Evolutionary conservation across 345 rosid genomes (phyloP).

Genomic region (Eucalyptus victrix): DNA sequence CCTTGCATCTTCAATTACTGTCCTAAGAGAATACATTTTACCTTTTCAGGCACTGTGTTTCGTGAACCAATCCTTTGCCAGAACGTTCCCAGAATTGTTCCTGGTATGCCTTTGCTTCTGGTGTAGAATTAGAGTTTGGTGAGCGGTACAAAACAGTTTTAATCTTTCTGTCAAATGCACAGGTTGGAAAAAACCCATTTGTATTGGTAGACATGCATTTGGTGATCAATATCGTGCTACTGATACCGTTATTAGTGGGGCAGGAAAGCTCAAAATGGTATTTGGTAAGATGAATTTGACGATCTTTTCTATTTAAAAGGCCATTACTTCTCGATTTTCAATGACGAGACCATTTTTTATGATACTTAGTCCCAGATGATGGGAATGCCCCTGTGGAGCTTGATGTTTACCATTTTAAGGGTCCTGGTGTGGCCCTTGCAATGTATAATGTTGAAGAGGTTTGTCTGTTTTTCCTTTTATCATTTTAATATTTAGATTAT

Average conservation of each 20-base stretch:
- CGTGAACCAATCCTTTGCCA: slow-evolving; percentile 90
- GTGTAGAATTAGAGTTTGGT: background rate
- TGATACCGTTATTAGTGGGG: slow-evolving; percentile 56
- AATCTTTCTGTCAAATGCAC: background rate
- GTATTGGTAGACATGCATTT: slow-evolving; percentile 99
- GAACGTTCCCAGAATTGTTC: slow-evolving; percentile 84
- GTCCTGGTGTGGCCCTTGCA: slow-evolving; percentile 91
- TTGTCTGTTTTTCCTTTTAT: background rate
- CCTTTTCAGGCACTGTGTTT: slow-evolving; percentile 73
- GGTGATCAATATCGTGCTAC: slow-evolving; percentile 99
- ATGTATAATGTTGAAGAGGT: slow-evolving; percentile 99
- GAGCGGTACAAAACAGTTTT: background rate
- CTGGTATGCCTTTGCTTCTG: slow-evolving; percentile 34
- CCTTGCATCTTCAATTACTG: background rate
- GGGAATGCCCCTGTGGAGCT: slow-evolving; percentile 56
- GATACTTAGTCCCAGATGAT: slow-evolving; percentile 54
- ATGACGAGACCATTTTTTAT: background rate
- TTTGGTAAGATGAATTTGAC: slow-evolving; percentile 45
- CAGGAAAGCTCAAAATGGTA: slow-evolving; percentile 93
- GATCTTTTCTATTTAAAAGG: background rate
- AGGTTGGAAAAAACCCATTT: slow-evolving; percentile 97
- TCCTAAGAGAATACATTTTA: background rate
- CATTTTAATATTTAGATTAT: background rate
- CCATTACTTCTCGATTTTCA: background rate
- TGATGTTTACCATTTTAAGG: slow-evolving; percentile 74